Percentiles rank a stretch among this genome's conserved stretches.
These are phyloP conservation scores for Trametes versicolor DNA, from an alignment of 1,284 basidiomycete species.

Conservation along the genomic window DNA sequence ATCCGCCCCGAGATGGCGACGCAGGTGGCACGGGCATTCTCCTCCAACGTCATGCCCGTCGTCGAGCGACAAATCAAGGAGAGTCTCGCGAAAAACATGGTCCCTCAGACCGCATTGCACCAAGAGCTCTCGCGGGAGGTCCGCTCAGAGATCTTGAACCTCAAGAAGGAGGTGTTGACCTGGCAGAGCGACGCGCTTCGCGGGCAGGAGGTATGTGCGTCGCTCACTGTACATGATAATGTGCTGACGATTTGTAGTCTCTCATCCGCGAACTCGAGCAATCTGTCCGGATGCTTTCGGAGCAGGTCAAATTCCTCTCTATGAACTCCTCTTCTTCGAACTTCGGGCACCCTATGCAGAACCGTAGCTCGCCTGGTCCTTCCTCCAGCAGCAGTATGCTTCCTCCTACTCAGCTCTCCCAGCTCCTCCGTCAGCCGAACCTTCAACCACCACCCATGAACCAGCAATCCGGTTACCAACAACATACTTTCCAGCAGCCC, in stretches of 20 bases:
- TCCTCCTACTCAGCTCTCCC: conserved; percentile 32
- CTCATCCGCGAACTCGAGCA: conserved; percentile 82
- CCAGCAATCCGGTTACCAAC: conserved; percentile 36
- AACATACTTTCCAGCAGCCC: conserved; percentile 38
- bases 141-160: conserved; percentile 72
- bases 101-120: conserved; percentile 77
- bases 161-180: conserved; percentile 78
- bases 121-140: conserved; percentile 81
- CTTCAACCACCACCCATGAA: conserved; percentile 37
- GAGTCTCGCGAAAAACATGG: conserved; percentile 72
- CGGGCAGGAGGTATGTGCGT: conserved; percentile 72
- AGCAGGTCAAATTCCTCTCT: conserved; percentile 81
- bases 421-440: conserved; percentile 41
- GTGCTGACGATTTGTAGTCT: conserved; percentile 51
- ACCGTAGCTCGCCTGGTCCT: conserved; percentile 54
- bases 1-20: conserved; percentile 78
- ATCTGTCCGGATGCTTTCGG: conserved; percentile 72
- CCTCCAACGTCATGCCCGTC: conserved; percentile 71
- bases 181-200: conserved; percentile 83
- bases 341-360: conserved; percentile 51
- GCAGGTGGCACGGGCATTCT: conserved; percentile 78
- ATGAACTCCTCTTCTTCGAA: conserved; percentile 54
- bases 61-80: conserved; percentile 86
- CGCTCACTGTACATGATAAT: conserved; percentile 9
- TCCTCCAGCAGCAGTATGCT: conserved; percentile 33